Conservation (phyloP, 345 rosid species). For the Cardiospermum halicacabum region DNA sequence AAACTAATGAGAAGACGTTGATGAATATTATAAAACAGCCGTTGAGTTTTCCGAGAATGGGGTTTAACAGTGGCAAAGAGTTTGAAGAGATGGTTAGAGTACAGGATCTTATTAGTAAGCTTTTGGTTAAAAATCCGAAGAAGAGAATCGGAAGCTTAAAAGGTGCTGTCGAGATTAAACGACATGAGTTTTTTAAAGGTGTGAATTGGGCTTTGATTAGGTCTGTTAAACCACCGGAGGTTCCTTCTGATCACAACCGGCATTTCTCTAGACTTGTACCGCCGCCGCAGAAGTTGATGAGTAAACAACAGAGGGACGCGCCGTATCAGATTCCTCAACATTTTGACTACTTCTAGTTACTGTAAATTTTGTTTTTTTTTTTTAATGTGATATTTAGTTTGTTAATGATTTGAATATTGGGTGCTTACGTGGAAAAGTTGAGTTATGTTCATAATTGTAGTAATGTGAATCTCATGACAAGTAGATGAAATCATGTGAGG, state of each 20-base stretch:
- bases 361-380: slow-evolving; percentile 20
- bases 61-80: slow-evolving; percentile 45
- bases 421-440: slow-evolving; percentile 27
- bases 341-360: slow-evolving; percentile 70
- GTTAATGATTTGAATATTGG: not conserved
- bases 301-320: slow-evolving; percentile 65
- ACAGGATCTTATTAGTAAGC: slow-evolving; percentile 67
- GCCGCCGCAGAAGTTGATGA: slow-evolving; percentile 66
- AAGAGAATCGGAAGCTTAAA: slow-evolving; percentile 71
- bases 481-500: slow-evolving; percentile 47
- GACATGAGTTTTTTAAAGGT: slow-evolving; percentile 81
- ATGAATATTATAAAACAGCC: slow-evolving; percentile 82
- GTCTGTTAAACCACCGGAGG: slow-evolving; percentile 76
- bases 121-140: slow-evolving; percentile 77
- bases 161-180: slow-evolving; percentile 77
- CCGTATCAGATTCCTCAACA: slow-evolving; percentile 74
- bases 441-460: slow-evolving; percentile 40
- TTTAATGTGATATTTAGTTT: not conserved
- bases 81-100: slow-evolving; percentile 56
- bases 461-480: slow-evolving; percentile 42
- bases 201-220: slow-evolving; percentile 89
- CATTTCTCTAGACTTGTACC: too few relatives aligned
- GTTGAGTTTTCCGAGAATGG: slow-evolving; percentile 60
- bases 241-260: slow-evolving; percentile 45
- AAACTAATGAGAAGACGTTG: slow-evolving; percentile 78